A percentile compares a stretch with the other conserved stretches of the same genome.
Conservation (phyloP, 1,139 yeast species). For the Protomyces lactucae-debilis region DNA sequence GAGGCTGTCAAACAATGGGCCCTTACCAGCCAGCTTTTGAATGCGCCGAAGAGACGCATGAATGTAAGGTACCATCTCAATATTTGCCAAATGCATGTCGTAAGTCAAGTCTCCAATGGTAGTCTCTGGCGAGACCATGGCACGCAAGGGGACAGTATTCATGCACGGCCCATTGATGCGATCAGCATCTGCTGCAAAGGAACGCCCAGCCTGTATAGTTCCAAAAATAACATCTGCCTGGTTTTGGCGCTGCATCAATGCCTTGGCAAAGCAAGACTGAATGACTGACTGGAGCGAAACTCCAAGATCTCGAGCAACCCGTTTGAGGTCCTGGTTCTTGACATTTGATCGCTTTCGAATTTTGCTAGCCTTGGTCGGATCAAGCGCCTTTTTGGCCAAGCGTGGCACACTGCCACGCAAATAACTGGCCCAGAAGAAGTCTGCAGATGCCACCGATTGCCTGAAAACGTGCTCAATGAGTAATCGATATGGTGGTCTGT, state of each 20-base stretch:
- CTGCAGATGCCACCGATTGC: not conserved
- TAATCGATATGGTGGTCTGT: constrained; percentile 3
- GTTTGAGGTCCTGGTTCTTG: not conserved
- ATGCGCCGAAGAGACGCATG: constrained; percentile 27
- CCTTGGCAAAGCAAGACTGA: constrained; percentile 31
- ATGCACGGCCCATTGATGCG: constrained; percentile 33
- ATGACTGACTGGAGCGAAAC: constrained; percentile 33
- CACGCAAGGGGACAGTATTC: constrained; percentile 32
- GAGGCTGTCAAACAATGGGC: constrained; percentile 32
- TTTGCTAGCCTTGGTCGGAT: not conserved
- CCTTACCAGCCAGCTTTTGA: constrained; percentile 16
- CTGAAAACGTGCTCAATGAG: constrained; percentile 9
- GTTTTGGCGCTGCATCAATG: constrained; percentile 28
- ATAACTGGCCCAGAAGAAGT: not conserved
- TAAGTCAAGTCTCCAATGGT: constrained; percentile 12
- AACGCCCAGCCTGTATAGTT: constrained; percentile 33
- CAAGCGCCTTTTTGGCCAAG: not conserved
- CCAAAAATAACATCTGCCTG: constrained; percentile 30
- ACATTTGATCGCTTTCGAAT: not conserved
- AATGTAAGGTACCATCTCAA: constrained; percentile 24
- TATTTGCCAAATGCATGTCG: constrained; percentile 20
- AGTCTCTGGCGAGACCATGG: not conserved
- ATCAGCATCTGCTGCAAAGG: constrained; percentile 30
- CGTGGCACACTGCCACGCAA: not conserved
- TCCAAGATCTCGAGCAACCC: constrained; percentile 3